Percentiles rank a stretch among this genome's conserved stretches.
Evolutionary conservation across 2,329 filamentous ascomycete genomes (phyloP).

Genomic region (Blastomyces percursus): DNA sequence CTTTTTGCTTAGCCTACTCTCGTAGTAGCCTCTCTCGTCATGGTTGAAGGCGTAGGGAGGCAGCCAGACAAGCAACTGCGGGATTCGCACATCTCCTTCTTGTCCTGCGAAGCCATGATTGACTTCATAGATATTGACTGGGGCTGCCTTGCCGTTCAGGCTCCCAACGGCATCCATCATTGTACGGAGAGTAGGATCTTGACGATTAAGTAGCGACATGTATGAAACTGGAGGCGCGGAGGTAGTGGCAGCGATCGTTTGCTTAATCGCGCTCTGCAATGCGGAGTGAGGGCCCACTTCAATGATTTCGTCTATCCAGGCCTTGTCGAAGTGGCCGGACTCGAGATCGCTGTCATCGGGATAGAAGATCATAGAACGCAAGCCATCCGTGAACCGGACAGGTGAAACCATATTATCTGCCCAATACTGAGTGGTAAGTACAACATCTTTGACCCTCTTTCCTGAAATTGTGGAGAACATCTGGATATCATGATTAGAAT

Average conservation of each 20-base stretch:
- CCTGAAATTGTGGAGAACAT: slow-evolving; percentile 15
- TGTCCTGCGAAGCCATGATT: slow-evolving; percentile 14
- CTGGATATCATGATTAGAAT: background rate
- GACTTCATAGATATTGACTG: slow-evolving; percentile 18
- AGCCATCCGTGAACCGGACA: slow-evolving; percentile 12
- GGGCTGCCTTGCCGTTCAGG: slow-evolving; percentile 15
- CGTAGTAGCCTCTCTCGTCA: slow-evolving; percentile 16
- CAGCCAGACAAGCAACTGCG: slow-evolving; percentile 18
- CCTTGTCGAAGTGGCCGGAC: background rate
- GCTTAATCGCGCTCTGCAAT: slow-evolving; percentile 6
- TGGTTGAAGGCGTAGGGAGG: slow-evolving; percentile 25
- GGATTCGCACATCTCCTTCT: background rate
- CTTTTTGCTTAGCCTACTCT: slow-evolving; percentile 22
- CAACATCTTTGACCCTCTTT: slow-evolving; percentile 4
- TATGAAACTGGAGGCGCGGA: slow-evolving; percentile 14
- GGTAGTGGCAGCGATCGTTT: slow-evolving; percentile 1
- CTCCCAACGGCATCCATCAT: slow-evolving; percentile 17
- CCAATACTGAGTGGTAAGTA: slow-evolving; percentile 13
- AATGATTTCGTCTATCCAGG: slow-evolving; percentile 5
- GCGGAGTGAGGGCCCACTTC: slow-evolving; percentile 7
- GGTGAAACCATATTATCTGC: slow-evolving; percentile 14
- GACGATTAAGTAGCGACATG: slow-evolving; percentile 19
- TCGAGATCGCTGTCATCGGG: slow-evolving; percentile 1
- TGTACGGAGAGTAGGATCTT: slow-evolving; percentile 13
- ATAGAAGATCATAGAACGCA: slow-evolving; percentile 6